Evolutionary conservation across 2,329 filamentous ascomycete genomes (phyloP).

Genomic region (Neoscytalidium dimidiatum): DNA sequence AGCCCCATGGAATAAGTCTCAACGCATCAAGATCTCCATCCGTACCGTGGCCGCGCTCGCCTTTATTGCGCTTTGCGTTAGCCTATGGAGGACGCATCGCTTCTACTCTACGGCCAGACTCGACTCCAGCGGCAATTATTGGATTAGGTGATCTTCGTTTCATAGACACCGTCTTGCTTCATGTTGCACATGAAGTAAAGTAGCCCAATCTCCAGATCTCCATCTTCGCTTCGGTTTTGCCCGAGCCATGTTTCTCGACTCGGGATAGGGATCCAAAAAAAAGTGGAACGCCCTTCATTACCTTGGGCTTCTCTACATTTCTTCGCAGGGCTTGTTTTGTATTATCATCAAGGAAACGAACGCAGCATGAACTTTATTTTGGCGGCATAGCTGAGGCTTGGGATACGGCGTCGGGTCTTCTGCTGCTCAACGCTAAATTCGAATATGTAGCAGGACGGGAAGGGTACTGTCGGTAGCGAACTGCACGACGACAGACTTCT

Average conservation of each 20-base stretch:
- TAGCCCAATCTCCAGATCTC: background rate
- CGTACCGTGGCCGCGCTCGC: background rate
- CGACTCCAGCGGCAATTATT: slow-evolving; percentile 15
- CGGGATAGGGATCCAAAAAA: slow-evolving; percentile 1
- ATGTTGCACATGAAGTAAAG: slow-evolving; percentile 26
- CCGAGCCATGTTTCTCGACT: background rate
- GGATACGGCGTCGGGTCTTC: background rate
- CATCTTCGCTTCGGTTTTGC: background rate
- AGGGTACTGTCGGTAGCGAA: background rate
- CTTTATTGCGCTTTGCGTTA: slow-evolving; percentile 6
- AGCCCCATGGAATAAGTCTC: slow-evolving; percentile 16
- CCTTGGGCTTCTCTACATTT: background rate
- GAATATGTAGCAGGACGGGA: background rate
- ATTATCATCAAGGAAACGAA: background rate
- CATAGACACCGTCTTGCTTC: slow-evolving; percentile 21
- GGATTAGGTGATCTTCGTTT: slow-evolving; percentile 2
- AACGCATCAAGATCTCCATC: slow-evolving; percentile 11
- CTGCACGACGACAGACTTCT: background rate
- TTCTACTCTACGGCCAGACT: background rate
- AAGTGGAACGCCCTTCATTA: background rate
- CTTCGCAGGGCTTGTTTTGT: background rate
- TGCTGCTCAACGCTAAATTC: background rate
- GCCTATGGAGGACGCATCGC: background rate
- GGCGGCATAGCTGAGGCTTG: slow-evolving; percentile 2
- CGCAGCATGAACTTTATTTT: background rate